Evolutionary conservation across 805 yeast species (phyloP).

Genomic region (Candida suzukii): DNA sequence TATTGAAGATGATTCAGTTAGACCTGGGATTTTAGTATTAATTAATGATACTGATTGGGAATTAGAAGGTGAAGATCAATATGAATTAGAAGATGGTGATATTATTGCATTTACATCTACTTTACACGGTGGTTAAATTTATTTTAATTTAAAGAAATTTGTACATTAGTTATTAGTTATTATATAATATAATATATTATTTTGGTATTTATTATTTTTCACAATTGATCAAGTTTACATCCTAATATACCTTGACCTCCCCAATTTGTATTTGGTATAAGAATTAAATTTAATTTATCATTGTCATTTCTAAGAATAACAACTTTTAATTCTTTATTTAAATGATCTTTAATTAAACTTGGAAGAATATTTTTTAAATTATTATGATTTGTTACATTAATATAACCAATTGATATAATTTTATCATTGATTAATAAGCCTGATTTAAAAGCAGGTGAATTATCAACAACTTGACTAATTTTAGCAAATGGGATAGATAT

Average conservation of each 20-base stretch:
- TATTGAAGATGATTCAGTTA: constrained; percentile 70
- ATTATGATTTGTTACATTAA: constrained; percentile 45
- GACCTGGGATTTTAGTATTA: constrained; percentile 89
- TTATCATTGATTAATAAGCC: constrained; percentile 50
- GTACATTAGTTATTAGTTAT: neutral
- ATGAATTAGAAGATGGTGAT: constrained; percentile 71
- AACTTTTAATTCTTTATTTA: constrained; percentile 13
- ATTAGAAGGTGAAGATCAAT: constrained; percentile 79
- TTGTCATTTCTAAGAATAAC: constrained; percentile 14
- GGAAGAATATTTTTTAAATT: constrained; percentile 40
- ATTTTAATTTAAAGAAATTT: neutral
- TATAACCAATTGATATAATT: constrained; percentile 44
- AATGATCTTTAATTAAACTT: constrained; percentile 30
- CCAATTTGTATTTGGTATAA: constrained; percentile 51
- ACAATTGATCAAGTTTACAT: constrained; percentile 46
- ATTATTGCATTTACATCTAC: constrained; percentile 85
- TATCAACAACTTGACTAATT: constrained; percentile 39
- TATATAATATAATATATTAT: neutral
- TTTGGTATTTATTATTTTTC: constrained; percentile 1
- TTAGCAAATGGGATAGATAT: constrained; percentile 44
- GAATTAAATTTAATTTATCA: constrained; percentile 15
- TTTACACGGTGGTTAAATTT: constrained; percentile 77
- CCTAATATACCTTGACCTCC: constrained; percentile 65
- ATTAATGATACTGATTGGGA: constrained; percentile 98
- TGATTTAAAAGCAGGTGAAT: constrained; percentile 50